These are phyloP conservation scores for Exophiala viscosa DNA, from an alignment of 2,329 filamentous ascomycete species.

Conservation along the genomic window DNA sequence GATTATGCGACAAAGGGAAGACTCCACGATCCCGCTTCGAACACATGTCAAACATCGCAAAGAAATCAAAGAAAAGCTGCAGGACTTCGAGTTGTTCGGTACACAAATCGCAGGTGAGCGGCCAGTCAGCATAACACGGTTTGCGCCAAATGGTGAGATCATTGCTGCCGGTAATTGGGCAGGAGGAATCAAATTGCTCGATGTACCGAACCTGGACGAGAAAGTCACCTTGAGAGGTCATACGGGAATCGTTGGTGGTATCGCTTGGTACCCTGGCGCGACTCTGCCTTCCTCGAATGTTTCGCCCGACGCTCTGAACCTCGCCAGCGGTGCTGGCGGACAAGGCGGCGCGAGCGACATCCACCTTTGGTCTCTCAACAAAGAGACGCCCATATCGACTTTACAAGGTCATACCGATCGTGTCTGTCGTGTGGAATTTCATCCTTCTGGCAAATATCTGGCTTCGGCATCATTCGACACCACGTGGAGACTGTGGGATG, in stretches of 20 bases:
- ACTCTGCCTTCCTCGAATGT: slow-evolving; percentile 69
- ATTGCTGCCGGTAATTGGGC: slow-evolving; percentile 92
- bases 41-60: slow-evolving; percentile 93
- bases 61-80: slow-evolving; percentile 75
- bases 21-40: slow-evolving; percentile 77
- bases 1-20: slow-evolving; percentile 71
- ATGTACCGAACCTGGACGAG: slow-evolving; percentile 76
- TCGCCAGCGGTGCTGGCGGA: slow-evolving; percentile 65
- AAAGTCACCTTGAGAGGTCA: slow-evolving; percentile 76
- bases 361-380: slow-evolving; percentile 82
- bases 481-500: slow-evolving; percentile 95
- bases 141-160: slow-evolving; percentile 78
- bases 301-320: slow-evolving; percentile 70
- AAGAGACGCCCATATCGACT: slow-evolving; percentile 80
- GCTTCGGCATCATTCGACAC: slow-evolving; percentile 94
- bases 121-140: slow-evolving; percentile 85
- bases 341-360: slow-evolving; percentile 77
- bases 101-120: slow-evolving; percentile 90
- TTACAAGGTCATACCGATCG: slow-evolving; percentile 79
- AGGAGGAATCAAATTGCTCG: slow-evolving; percentile 80
- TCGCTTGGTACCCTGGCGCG: slow-evolving; percentile 84
- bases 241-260: slow-evolving; percentile 80
- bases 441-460: slow-evolving; percentile 83
- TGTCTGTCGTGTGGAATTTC: slow-evolving; percentile 89
- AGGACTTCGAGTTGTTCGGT: slow-evolving; percentile 83